Evolutionary conservation across 225 moss, liverwort and hornwort species (phyloP).

Genomic region (Bryoerythrophyllum caledonicum): DNA sequence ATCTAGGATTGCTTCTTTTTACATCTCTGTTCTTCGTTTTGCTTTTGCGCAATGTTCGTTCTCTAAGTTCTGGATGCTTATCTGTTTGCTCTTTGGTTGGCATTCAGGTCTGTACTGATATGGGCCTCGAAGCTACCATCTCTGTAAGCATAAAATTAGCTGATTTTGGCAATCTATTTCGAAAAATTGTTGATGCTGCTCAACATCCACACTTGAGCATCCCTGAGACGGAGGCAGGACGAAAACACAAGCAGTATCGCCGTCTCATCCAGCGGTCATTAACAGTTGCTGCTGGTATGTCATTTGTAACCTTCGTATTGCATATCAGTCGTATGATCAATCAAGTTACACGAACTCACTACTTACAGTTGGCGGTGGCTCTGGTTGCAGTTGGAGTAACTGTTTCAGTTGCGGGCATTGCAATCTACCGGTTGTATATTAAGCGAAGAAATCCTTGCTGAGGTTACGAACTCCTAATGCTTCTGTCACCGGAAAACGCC

Average conservation of each 20-base stretch:
- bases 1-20: background rate
- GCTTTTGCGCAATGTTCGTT: background rate
- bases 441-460: conserved; percentile 22
- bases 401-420: conserved; percentile 69
- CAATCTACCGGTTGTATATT: conserved; percentile 31
- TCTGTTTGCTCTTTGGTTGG: conserved; percentile 12
- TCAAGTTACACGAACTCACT: background rate
- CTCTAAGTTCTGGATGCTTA: conserved; percentile 1
- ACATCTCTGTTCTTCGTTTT: background rate
- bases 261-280: conserved; percentile 82
- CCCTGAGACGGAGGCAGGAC: conserved; percentile 92
- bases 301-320: background rate
- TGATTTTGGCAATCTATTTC: conserved; percentile 91
- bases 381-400: conserved; percentile 71
- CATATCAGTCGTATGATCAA: background rate
- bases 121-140: conserved; percentile 96
- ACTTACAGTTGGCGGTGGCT: conserved; percentile 4
- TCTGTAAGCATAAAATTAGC: conserved; percentile 96
- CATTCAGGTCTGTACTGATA: conserved; percentile 89
- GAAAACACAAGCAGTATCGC: conserved; percentile 85
- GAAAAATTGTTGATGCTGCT: conserved; percentile 85
- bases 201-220: conserved; percentile 98
- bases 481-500: conserved; percentile 1
- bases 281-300: conserved; percentile 84
- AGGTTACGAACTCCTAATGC: background rate